Conservation (phyloP, 768 basidiomycete species). For the Gloeophyllum trabeum region DNA sequence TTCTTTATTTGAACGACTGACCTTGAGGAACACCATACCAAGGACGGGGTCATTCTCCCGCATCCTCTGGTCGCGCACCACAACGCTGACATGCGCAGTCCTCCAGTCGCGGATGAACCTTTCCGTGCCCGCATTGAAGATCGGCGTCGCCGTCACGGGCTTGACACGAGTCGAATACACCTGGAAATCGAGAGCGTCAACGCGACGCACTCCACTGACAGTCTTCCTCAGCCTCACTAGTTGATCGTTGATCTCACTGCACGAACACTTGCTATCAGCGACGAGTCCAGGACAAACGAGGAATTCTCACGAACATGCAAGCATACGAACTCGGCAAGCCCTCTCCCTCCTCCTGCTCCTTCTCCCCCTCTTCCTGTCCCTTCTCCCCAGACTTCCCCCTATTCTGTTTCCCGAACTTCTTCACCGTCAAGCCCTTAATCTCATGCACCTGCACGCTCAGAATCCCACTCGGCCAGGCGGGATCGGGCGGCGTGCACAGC, state of each 20-base stretch:
- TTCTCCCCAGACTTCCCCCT: conserved; percentile 34
- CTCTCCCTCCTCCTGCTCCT: conserved; percentile 37
- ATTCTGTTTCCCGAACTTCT: conserved; percentile 24
- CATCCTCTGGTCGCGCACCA: conserved; percentile 48
- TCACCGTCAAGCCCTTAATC: conserved; percentile 50
- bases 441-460: conserved; percentile 55
- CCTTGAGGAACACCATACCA: conserved; percentile 53
- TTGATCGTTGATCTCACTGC: conserved; percentile 36
- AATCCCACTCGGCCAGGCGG: conserved; percentile 56
- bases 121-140: conserved; percentile 55
- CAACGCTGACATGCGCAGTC: conserved; percentile 46
- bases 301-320: conserved; percentile 22
- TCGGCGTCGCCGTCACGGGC: conserved; percentile 21
- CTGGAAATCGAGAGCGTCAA: conserved; percentile 1
- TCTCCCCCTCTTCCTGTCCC: conserved; percentile 42
- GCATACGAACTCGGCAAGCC: conserved; percentile 63
- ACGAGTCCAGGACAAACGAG: not conserved
- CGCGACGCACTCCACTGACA: no score
- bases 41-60: conserved; percentile 59
- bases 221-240: no score
- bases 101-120: conserved; percentile 56
- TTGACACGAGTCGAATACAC: conserved; percentile 21
- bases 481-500: conserved; percentile 38
- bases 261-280: conserved; percentile 14
- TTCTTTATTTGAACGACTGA: conserved; percentile 1